Conservation (phyloP, 2,329 filamentous ascomycete genomes). For the Raffaelea arxii region DNA sequence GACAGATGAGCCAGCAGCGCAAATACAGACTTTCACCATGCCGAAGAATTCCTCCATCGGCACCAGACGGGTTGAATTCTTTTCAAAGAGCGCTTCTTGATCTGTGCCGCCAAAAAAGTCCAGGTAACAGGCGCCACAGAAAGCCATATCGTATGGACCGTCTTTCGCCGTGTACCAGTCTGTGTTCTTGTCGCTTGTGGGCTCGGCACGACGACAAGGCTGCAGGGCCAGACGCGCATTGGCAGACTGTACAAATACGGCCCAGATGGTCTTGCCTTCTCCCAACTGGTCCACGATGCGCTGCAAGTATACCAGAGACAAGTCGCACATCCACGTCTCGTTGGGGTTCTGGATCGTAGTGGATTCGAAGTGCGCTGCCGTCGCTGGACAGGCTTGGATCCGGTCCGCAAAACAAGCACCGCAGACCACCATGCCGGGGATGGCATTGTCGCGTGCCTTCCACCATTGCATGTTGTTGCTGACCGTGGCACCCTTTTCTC, state of each 20-base stretch:
- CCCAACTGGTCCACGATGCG: not conserved
- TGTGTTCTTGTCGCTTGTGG: not conserved
- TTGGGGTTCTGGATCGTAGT: not conserved
- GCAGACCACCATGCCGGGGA: not conserved
- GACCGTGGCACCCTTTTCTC: not conserved
- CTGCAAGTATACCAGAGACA: not conserved
- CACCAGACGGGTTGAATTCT: not conserved
- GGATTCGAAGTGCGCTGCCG: not conserved
- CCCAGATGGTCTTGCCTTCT: not conserved
- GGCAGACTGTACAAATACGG: not conserved
- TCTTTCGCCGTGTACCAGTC: not conserved
- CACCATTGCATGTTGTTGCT: not conserved
- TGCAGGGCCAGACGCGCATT: not conserved
- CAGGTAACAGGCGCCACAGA: not conserved
- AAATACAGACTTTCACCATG: not conserved
- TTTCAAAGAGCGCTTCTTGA: not conserved
- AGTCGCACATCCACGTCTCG: not conserved
- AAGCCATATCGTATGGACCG: not conserved
- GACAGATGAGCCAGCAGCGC: not conserved
- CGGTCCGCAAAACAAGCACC: not conserved
- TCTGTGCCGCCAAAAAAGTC: not conserved
- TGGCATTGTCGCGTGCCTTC: not conserved
- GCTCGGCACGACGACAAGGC: not conserved
- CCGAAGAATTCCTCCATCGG: not conserved
- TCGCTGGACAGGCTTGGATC: not conserved